Evolutionary conservation across 768 basidiomycete species (phyloP).

Genomic region (Rhodocollybia butyracea): DNA sequence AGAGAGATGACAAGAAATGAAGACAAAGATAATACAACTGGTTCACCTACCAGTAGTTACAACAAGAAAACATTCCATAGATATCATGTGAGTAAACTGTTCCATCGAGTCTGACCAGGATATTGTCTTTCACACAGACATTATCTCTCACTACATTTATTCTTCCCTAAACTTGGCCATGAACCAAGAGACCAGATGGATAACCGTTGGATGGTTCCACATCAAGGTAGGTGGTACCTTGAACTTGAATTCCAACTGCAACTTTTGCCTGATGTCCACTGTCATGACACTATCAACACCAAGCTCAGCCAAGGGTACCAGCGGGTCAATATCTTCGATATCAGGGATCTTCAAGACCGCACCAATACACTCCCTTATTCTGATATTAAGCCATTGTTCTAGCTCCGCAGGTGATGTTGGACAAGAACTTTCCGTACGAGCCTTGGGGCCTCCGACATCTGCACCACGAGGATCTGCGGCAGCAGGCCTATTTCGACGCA

Average conservation of each 20-base stretch:
- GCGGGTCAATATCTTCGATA: not conserved
- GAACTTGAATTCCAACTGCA: not conserved
- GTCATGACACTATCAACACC: constrained; percentile 2
- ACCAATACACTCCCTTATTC: not conserved
- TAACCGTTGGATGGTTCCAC: constrained; percentile 1
- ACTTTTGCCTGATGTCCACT: not conserved
- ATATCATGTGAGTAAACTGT: too few relatives aligned
- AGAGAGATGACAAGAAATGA: too few relatives aligned
- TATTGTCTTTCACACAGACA: too few relatives aligned
- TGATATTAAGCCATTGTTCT: not conserved
- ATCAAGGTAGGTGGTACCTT: constrained; percentile 1
- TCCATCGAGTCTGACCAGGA: too few relatives aligned
- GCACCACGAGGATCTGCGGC: not conserved
- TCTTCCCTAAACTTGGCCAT: not conserved
- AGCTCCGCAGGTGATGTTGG: not conserved
- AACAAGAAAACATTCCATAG: too few relatives aligned
- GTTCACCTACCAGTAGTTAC: too few relatives aligned
- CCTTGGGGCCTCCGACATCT: not conserved
- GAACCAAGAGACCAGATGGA: not conserved
- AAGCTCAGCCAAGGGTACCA: constrained; percentile 2
- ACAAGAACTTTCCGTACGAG: not conserved
- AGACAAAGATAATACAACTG: too few relatives aligned
- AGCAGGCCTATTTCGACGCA: not conserved
- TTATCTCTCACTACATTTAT: too few relatives aligned
- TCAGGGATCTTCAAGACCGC: constrained; percentile 2